Conservation (phyloP, 805 yeast genomes). For the Wickerhamomyces xylosicus region DNA sequence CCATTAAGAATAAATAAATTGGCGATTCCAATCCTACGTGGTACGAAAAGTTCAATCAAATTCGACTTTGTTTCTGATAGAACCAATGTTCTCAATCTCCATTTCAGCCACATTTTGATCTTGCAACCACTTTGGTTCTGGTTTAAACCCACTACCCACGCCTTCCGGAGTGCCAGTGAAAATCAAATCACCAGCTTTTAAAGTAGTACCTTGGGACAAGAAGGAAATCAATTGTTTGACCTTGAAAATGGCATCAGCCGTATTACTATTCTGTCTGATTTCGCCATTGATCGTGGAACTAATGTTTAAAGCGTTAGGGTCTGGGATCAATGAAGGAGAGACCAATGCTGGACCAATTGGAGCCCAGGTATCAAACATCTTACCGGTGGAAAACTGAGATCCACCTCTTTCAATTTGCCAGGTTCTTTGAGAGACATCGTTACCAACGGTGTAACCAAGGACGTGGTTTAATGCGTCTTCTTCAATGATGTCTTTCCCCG, state of each 20-base stretch:
- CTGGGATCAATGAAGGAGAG: constrained; percentile 19
- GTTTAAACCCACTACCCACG: constrained; percentile 38
- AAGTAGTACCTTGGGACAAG: constrained; percentile 39
- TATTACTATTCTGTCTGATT: constrained; percentile 32
- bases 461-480: constrained; percentile 36
- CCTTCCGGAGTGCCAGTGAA: constrained; percentile 51
- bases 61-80: constrained; percentile 27
- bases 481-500: constrained; percentile 31
- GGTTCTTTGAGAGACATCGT: constrained; percentile 46
- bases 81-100: constrained; percentile 31
- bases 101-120: constrained; percentile 35
- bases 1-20: too few species aligned
- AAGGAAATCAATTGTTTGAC: constrained; percentile 32
- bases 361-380: constrained; percentile 46
- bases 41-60: constrained; percentile 15
- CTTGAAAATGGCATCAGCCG: constrained; percentile 40
- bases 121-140: constrained; percentile 26
- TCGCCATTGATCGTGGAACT: constrained; percentile 37
- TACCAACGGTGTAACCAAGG: constrained; percentile 42
- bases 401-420: constrained; percentile 47
- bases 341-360: constrained; percentile 49
- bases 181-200: constrained; percentile 42
- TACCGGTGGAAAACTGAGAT: constrained; percentile 41
- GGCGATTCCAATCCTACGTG: too few species aligned
- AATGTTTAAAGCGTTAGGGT: constrained; percentile 25